Base-by-base conservation (phyloP, 306 rosid genomes). In the Glycine latifolia region DNA sequence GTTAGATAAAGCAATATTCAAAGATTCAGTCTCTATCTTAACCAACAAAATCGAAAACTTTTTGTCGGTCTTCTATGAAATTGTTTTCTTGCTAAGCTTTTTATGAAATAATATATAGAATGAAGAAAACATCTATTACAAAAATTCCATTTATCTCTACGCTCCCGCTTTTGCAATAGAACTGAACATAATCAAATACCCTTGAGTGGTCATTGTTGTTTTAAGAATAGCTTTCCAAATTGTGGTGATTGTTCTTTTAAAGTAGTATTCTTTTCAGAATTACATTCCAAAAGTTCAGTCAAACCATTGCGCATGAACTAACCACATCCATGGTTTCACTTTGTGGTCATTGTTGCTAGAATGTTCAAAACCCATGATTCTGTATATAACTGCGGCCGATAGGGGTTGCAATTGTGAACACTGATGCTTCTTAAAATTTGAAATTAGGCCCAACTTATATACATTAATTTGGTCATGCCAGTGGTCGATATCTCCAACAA, bases 21-120 rank as follows among this genome's bases (percentile, higher is more conserved):
- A 10, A 62, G 44, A 62, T 62, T 33, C 16, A 62, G 44, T 62
- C 68, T 14, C 68, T 62, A 33, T 62, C 68, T 8, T 62, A 62
- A 11, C 15, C 44, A 60, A 58, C 41, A 60, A 60, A 20, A n/a
- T 8, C 67, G 6, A 20, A 26, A 26, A 47, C 67, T 60, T 60
- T 60, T 26, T 20, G 67, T 10, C 7, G n/a, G 41, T 26, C 13
- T 60, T 41, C 14, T 3, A 20, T 60, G 67, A 60, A 20, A 3
- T 26, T 35, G 68, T 62, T 9, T 31, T 62, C 9, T 62, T 62
- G 43, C 43, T 62, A 62, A 26, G 68, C 10, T 60, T 60, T 60
- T 26, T 8, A 20, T 17, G 39, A 14, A 20, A 60, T 26, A 20
- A 20, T 2, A 10, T 10, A 61, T 31, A 33, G 16, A 62, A 62